These are phyloP conservation scores for Microthlaspi erraticum DNA, from an alignment of 345 rosid species.

Conservation along the genomic window DNA sequence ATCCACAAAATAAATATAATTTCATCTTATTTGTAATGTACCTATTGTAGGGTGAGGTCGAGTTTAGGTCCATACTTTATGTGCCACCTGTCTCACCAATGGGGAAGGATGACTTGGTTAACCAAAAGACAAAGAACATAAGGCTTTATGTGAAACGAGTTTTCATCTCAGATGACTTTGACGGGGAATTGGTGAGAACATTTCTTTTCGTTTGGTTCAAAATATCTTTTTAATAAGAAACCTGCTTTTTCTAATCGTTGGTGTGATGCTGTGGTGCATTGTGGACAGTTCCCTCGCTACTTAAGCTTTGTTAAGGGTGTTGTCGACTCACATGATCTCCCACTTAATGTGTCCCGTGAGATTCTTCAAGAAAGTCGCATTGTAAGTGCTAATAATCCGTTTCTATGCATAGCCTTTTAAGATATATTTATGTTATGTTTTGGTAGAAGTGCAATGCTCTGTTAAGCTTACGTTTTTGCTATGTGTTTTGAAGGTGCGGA, in stretches of 20 bases:
- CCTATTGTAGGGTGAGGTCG: conserved; percentile 88
- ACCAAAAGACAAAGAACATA: conserved; percentile 95
- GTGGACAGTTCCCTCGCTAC: conserved; percentile 84
- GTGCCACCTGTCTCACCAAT: conserved; percentile 78
- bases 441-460: background rate
- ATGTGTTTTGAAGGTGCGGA: conserved; percentile 68
- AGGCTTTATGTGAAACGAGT: conserved; percentile 95
- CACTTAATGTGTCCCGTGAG: conserved; percentile 95
- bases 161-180: conserved; percentile 96
- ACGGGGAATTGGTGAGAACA: conserved; percentile 89
- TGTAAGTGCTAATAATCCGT: conserved; percentile 49
- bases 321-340: conserved; percentile 97
- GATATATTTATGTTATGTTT: background rate
- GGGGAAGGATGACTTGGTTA: conserved; percentile 84
- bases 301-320: conserved; percentile 97
- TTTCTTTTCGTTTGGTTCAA: conserved; percentile 4
- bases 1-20: background rate
- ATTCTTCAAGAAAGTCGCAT: conserved; percentile 99
- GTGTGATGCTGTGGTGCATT: conserved; percentile 8
- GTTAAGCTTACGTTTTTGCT: conserved; percentile 14
- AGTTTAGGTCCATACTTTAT: conserved; percentile 91
- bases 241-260: background rate
- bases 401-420: conserved; percentile 7
- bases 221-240: background rate
- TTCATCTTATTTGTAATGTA: conserved; percentile 30